These are phyloP conservation scores for Kluyveromyces siamensis DNA, from an alignment of 805 yeast species.

Conservation along the genomic window DNA sequence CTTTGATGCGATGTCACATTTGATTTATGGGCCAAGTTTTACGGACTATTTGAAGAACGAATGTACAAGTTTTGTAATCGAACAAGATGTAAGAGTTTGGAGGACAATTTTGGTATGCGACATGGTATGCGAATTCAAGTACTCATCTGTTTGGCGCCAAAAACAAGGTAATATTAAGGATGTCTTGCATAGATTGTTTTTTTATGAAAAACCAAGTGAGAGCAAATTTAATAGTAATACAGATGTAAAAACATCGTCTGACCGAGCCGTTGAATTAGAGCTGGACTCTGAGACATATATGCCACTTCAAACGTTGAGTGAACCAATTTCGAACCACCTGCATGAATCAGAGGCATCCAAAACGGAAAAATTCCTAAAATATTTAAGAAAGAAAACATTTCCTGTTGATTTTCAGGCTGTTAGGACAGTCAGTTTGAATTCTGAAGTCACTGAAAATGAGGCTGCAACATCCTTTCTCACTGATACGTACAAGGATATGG, in stretches of 20 bases:
- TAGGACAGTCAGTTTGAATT: slow-evolving; percentile 4
- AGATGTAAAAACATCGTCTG: neutral
- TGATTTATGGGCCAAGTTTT: neutral
- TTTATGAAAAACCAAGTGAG: neutral
- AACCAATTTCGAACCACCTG: neutral
- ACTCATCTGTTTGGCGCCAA: slow-evolving; percentile 18
- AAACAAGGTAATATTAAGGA: slow-evolving; percentile 12
- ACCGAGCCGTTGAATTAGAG: neutral
- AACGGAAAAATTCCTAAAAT: slow-evolving; percentile 12
- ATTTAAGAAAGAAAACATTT: slow-evolving; percentile 13
- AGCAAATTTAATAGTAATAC: neutral
- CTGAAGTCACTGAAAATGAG: slow-evolving; percentile 1
- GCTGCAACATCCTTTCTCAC: slow-evolving; percentile 17
- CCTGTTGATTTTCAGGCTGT: slow-evolving; percentile 15
- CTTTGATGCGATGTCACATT: slow-evolving; percentile 1
- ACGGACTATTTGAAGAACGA: neutral
- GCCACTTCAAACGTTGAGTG: neutral
- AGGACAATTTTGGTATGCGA: neutral
- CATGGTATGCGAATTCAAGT: slow-evolving; percentile 2
- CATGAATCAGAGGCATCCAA: neutral
- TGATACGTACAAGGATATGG: slow-evolving; percentile 18
- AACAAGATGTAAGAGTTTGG: slow-evolving; percentile 1
- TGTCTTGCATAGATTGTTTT: slow-evolving; percentile 8
- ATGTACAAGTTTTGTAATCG: neutral
- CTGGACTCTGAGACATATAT: neutral